phyloP scores from a whole-genome alignment of 768 basidiomycete species.

The Antrodiella citrinella region DNA sequence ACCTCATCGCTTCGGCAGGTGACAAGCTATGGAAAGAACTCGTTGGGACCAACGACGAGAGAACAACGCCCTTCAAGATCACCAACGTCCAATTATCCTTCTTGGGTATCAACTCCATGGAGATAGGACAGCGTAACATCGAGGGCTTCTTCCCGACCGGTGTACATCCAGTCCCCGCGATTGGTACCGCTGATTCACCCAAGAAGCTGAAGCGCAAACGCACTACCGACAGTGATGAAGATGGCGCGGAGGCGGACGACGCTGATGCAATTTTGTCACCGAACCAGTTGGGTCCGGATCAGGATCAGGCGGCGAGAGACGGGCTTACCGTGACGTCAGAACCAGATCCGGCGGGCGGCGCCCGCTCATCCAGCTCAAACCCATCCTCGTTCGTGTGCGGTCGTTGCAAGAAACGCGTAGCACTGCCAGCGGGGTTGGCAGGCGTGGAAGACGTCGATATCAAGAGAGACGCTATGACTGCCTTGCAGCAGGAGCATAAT shows the following conservation, averaged over 20 bases:
- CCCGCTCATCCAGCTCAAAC: neutral
- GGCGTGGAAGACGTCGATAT: slow-evolving; percentile 23
- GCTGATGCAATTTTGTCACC: neutral
- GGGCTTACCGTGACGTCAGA: too few relatives aligned
- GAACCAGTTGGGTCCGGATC: neutral
- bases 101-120: slow-evolving; percentile 65
- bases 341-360: neutral
- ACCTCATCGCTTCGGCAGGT: slow-evolving; percentile 66
- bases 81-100: slow-evolving; percentile 69
- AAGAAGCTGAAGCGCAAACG: neutral
- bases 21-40: slow-evolving; percentile 85
- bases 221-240: slow-evolving; percentile 6
- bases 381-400: slow-evolving; percentile 38
- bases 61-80: slow-evolving; percentile 44
- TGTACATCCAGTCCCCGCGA: neutral
- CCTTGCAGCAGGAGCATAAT: slow-evolving; percentile 61
- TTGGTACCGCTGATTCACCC: neutral
- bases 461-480: slow-evolving; percentile 29
- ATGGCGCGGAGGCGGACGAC: slow-evolving; percentile 1
- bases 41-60: slow-evolving; percentile 39
- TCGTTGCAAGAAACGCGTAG: slow-evolving; percentile 45
- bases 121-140: slow-evolving; percentile 78
- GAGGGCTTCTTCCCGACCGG: slow-evolving; percentile 65
- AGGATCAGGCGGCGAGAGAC: neutral
- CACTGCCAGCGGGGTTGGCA: slow-evolving; percentile 21